Evolutionary conservation across 2,329 filamentous ascomycete species (phyloP).

Genomic region (Colletotrichum orbiculare): DNA sequence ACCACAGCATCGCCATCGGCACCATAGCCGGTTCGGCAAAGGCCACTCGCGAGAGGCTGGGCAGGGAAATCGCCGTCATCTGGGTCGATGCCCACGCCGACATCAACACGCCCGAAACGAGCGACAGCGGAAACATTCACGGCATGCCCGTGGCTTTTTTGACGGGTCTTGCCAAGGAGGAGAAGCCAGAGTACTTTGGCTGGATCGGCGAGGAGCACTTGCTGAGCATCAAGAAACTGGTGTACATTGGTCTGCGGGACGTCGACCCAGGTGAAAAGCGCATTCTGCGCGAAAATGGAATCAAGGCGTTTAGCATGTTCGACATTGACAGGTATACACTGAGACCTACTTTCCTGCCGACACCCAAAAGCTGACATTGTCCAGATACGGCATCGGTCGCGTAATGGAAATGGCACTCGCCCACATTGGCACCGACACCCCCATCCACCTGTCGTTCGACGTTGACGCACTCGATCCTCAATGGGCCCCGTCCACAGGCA

Average conservation of each 20-base stretch:
- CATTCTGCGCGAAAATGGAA: conserved; percentile 86
- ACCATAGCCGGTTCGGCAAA: conserved; percentile 89
- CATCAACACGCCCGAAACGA: conserved; percentile 95
- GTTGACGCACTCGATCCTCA: conserved; percentile 95
- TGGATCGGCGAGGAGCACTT: conserved; percentile 83
- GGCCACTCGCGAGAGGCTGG: conserved; percentile 85
- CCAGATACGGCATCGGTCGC: conserved; percentile 84
- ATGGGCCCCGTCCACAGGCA: conserved; percentile 96
- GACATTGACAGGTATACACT: conserved; percentile 78
- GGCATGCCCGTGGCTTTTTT: conserved; percentile 97
- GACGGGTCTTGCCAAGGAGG: conserved; percentile 83
- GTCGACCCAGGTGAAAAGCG: conserved; percentile 95
- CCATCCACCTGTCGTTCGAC: conserved; percentile 97
- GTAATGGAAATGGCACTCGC: conserved; percentile 99
- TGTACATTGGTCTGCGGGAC: conserved; percentile 95
- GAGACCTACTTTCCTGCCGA: background rate
- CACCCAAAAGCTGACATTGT: background rate
- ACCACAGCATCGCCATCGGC: conserved; percentile 96
- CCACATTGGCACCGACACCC: conserved; percentile 93
- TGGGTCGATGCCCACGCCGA: conserved; percentile 99
- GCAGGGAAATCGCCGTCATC: conserved; percentile 89
- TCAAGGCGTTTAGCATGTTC: conserved; percentile 98
- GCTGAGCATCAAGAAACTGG: conserved; percentile 82
- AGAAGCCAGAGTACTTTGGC: conserved; percentile 84
- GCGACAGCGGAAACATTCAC: conserved; percentile 92